Base-by-base conservation (phyloP, 495 filamentous ascomycete species). In the Baudoinia panamericana region DNA sequence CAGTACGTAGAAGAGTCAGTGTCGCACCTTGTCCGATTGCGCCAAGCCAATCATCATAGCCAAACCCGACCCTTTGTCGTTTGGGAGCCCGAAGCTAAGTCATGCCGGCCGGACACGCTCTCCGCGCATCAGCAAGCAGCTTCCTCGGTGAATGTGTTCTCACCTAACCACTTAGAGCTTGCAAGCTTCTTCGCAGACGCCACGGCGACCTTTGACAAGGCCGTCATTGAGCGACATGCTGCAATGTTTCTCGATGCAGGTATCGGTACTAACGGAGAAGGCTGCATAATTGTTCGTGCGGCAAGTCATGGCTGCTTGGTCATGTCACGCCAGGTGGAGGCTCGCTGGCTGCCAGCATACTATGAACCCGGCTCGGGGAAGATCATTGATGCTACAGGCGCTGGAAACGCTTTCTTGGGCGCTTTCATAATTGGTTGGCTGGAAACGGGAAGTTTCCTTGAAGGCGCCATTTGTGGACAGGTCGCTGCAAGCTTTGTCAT, bases 81-180 rank as follows among this genome's bases (percentile, higher is more conserved):
- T 21, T 96, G 88, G 88, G 88, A 96, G 56, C 88, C 88, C 4
- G 77, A 93, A 2, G 86, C 90, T 9, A 82, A 88, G 55, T 70
- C 80, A 1, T 95, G 88, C 56, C 73, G 67, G 0, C 81, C 83
- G 1, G 72, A 75, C 45, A 76, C 92, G 56, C 66, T 84, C 34
- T 63, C 74, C 2, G 77, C 72, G 43, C 81, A 78, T 63, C 71
- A 76, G 29, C 73, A 79, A 34, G 75, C 75, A n/a, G 69, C 81
- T 17, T 68, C 66, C 9, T 60, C 78, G 11, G 76, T 94, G 24
- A 79, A 95, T 56, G 67, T 93, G 38, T 78, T 88, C 55, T 84
- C 78, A 36, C 88, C 90, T 10, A 96, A 96, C 56, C 80, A 88
- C 55, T 56, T 71, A 35, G 88, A 96, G 59, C 66, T 95, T 17